A percentile compares a stretch with the other conserved stretches of the same genome.
phyloP scores from a whole-genome alignment of 768 basidiomycete species.

The Naganishia friedmannii region DNA sequence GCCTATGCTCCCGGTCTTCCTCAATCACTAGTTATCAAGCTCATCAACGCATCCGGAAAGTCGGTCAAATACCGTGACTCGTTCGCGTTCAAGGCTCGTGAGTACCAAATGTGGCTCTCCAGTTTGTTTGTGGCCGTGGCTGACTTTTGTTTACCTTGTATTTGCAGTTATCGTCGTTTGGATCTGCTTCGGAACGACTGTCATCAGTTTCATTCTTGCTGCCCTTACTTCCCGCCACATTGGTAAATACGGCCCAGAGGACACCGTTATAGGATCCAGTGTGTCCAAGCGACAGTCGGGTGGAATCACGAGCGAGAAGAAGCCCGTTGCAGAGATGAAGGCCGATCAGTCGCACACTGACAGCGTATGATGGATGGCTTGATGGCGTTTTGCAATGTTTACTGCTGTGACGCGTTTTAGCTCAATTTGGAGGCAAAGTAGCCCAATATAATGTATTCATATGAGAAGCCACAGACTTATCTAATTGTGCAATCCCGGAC shows the following conservation, averaged over 20 bases:
- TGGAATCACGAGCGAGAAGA: background rate
- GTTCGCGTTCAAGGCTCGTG: constrained; percentile 25
- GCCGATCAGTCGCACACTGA: background rate
- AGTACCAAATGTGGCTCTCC: background rate
- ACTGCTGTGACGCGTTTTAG: background rate
- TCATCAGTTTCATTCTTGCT: constrained; percentile 24
- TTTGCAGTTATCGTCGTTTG: constrained; percentile 29
- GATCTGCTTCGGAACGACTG: constrained; percentile 26
- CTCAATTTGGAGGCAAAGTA: background rate
- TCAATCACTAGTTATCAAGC: background rate
- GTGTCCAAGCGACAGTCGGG: constrained; percentile 22
- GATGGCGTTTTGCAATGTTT: background rate
- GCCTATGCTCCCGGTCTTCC: constrained; percentile 14
- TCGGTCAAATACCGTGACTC: constrained; percentile 25
- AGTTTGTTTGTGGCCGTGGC: background rate
- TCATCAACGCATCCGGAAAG: constrained; percentile 21
- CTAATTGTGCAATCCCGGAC: background rate
- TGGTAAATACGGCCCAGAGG: constrained; percentile 24
- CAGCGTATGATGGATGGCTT: background rate
- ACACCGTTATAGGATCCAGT: constrained; percentile 14
- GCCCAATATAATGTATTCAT: background rate
- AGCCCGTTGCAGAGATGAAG: background rate
- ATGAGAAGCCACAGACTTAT: background rate
- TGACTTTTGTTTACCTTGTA: background rate
- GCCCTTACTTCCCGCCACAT: constrained; percentile 25